Percentiles rank a stretch among this genome's conserved stretches.
phyloP scores from a whole-genome alignment of 2,329 filamentous ascomycete genomes.

The Talaromyces sp. region DNA sequence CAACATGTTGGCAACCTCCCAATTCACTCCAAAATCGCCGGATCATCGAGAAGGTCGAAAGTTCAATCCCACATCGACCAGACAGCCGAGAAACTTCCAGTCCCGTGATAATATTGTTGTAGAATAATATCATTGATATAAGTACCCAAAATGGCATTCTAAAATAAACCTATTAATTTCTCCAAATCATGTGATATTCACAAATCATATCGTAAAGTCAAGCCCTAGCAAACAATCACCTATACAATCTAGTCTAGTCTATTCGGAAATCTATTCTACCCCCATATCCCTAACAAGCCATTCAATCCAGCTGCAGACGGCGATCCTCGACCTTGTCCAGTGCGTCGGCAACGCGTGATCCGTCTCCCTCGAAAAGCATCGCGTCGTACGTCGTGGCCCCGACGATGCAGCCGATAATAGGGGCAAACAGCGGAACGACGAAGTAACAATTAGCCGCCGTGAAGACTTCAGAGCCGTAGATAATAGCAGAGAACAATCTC shows the following conservation, averaged over 20 bases:
- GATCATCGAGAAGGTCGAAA: slow-evolving; percentile 41
- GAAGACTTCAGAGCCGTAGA: slow-evolving; percentile 27
- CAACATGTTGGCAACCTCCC: slow-evolving; percentile 48
- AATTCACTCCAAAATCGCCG: slow-evolving; percentile 48
- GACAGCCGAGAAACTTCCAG: slow-evolving; percentile 44
- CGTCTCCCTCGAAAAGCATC: slow-evolving; percentile 24
- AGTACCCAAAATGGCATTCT: too few relatives aligned
- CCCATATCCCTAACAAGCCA: too few relatives aligned
- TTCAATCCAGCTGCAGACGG: too few relatives aligned
- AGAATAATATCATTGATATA: too few relatives aligned
- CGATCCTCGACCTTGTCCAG: slow-evolving; percentile 19
- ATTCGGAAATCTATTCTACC: too few relatives aligned
- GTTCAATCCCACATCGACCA: slow-evolving; percentile 38
- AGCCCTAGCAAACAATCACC: too few relatives aligned
- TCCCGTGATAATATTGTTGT: slow-evolving; percentile 14
- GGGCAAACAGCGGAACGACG: slow-evolving; percentile 23
- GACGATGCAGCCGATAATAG: slow-evolving; percentile 22
- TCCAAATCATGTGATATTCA: too few relatives aligned
- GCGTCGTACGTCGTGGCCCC: slow-evolving; percentile 24
- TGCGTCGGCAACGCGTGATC: slow-evolving; percentile 24
- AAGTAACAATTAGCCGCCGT: slow-evolving; percentile 24
- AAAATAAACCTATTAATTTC: too few relatives aligned
- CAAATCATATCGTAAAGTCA: too few relatives aligned
- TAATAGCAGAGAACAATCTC: slow-evolving; percentile 24
- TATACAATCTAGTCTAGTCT: too few relatives aligned